Conservation (phyloP, 257 asterid species). For the Solanum megistacrolobum region DNA sequence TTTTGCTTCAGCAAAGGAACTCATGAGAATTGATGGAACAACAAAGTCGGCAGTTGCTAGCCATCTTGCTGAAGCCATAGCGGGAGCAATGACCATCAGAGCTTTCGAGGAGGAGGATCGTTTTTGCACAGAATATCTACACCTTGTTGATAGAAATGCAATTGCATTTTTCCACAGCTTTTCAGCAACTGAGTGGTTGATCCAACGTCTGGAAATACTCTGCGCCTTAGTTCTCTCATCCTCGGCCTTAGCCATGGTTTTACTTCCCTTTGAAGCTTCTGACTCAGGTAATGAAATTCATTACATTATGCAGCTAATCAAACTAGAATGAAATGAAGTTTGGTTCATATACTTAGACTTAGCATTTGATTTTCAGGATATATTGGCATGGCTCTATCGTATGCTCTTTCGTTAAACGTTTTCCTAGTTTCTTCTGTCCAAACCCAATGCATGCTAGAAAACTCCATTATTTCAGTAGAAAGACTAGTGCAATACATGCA, state of each 20-base stretch:
- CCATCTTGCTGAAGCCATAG: conserved; percentile 26
- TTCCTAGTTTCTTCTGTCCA: conserved; percentile 10
- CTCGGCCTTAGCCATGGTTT: conserved; percentile 23
- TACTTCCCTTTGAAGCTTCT: conserved; percentile 13
- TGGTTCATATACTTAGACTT: not conserved
- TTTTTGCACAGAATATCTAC: conserved; percentile 11
- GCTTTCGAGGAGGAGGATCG: conserved; percentile 29
- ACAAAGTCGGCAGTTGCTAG: conserved; percentile 24
- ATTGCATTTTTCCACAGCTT: conserved; percentile 21
- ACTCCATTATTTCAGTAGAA: conserved; percentile 23
- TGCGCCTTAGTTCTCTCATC: conserved; percentile 25
- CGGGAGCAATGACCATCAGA: conserved; percentile 28
- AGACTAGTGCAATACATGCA: conserved; percentile 24
- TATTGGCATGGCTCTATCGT: conserved; percentile 33
- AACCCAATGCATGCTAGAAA: conserved; percentile 22
- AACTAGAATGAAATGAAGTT: not conserved
- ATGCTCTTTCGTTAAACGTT: conserved; percentile 23
- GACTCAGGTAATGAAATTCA: conserved; percentile 12
- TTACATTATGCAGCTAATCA: not conserved
- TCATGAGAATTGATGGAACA: conserved; percentile 29
- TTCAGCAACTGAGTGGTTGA: conserved; percentile 33
- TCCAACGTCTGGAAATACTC: conserved; percentile 21
- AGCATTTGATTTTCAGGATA: conserved; percentile 13
- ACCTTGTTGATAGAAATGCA: conserved; percentile 20
- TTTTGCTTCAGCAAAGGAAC: conserved; percentile 23